Base-by-base conservation (phyloP, 345 rosid genomes). In the Kandelia obovata region DNA sequence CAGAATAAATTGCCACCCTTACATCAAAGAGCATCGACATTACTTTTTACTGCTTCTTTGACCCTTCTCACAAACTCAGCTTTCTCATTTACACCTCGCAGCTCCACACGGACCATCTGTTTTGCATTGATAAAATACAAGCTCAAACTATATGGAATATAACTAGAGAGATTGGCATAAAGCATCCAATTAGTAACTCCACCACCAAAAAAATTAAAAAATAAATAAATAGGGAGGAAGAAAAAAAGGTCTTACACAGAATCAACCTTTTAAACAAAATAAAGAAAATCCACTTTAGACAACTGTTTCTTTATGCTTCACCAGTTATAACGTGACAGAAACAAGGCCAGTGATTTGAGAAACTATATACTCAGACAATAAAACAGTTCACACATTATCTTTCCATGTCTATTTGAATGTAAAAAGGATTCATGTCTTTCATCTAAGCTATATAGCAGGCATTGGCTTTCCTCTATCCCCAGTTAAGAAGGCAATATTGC, bases 21-120 rank as follows among this genome's bases (percentile, higher is more conserved):
- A 23, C 58, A 72, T 57, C 31, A 68, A 53, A 23, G 8, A 67
- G 64, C 61, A 71, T 23, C 58, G 55, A 75, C 53, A 77, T 83
- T 86, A 91, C 96, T 83, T 77, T 60, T 78, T 70, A 80, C 89
- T 0, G 97, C 92, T 67, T 88, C 97, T 71, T 84, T 83, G 66
- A 91, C 85, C 85, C 79, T 77, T 75, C 83, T 86, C 80, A 85
- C 79, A 78, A 94, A 86, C 77, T 89, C 95, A 46, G 87, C 91
- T 73, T 83, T 89, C 11, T 49, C 67, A 76, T 66, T 69, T 28
- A 88, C 92, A 31, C 85, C 95, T 26, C 75, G 74, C 30, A 94
- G 86, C 78, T 79, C 81, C 71, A 94, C 92, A 21, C 69, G 84
- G 21, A 20, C 84, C 95, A 91, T 83, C 98, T 94, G 72, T 68